These are phyloP conservation scores for Hericium alpestre DNA, from an alignment of 768 basidiomycete species.

Conservation along the genomic window DNA sequence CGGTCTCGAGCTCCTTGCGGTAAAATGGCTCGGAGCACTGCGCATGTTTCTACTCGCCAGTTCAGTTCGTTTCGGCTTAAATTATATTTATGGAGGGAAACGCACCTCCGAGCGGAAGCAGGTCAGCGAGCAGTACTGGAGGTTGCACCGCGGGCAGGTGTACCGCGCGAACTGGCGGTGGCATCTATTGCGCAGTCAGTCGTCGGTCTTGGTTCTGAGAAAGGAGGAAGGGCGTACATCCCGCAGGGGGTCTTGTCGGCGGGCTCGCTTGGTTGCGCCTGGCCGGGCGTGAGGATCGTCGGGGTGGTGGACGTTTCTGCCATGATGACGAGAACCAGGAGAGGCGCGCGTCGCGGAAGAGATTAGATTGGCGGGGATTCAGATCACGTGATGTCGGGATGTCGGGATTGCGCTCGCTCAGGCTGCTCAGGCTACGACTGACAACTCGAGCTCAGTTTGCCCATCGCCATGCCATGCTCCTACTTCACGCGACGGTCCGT, in stretches of 20 bases:
- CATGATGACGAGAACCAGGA: constrained; percentile 38
- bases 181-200: constrained; percentile 37
- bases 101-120: constrained; percentile 54
- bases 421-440: too few relatives aligned
- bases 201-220: too few relatives aligned
- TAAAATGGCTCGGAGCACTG: constrained; percentile 80
- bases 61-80: neutral
- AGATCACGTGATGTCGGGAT: too few relatives aligned
- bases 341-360: too few relatives aligned
- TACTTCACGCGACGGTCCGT: too few relatives aligned
- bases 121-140: constrained; percentile 66
- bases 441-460: too few relatives aligned
- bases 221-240: neutral
- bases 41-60: constrained; percentile 38
- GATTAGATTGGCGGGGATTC: too few relatives aligned
- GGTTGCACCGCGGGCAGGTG: constrained; percentile 73
- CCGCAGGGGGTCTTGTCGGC: neutral
- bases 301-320: constrained; percentile 22
- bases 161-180: constrained; percentile 68
- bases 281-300: neutral
- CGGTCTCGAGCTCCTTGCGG: constrained; percentile 56
- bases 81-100: neutral
- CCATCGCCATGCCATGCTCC: too few relatives aligned
- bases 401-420: too few relatives aligned
- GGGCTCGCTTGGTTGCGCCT: neutral